Base-by-base conservation (phyloP, 768 basidiomycete genomes). In the Boletus subparvulus region DNA sequence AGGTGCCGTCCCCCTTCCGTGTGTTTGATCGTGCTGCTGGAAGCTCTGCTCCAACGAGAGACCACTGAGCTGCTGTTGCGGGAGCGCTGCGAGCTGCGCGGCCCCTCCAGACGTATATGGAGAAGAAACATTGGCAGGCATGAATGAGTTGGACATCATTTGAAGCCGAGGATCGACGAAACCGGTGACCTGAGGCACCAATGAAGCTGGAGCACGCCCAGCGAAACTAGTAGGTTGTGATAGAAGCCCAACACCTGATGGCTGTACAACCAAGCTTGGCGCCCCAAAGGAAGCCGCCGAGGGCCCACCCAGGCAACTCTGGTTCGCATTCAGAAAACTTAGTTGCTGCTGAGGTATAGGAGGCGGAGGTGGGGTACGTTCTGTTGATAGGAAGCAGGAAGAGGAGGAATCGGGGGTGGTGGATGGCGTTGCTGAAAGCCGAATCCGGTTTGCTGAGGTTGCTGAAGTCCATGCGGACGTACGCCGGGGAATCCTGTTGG, bases 111-210 rank as follows among this genome's bases (percentile, higher is more conserved):
- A 73, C 41, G 78, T 77, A 67, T 85, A 88, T 9, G 82, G 84
- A 14, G 83, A 72, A 30, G 85, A 78, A 3, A 75, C 73, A 61
- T 85, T 89, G 50, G 83, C 76, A 13, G 96, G 95, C 85, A 98
- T 90, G 75, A 98, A 97, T 0, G 88, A 87, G 58, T 75, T 89
- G n/a, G 86, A 86, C 90, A 97, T 92, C 83, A 94, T 86, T 69
- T 84, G 83, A 48, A 95, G 75, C 19, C 92, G 77, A 2, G 93
- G 94, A 73, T 96, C 90, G 52, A 89, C 75, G 64, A 82, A 91
- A 21, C 92, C 92, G 7, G 92, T 94, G 52, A 79, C 73, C 65
- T 94, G 92, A 16, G 90, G 81, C 2, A 87, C 76, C 49, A 93
- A 80, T 8, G 80, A 78, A 65, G 72, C 48, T 52, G 66, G 56